Base-by-base conservation (phyloP, 495 filamentous ascomycete genomes). In the Acidomyces sp. region DNA sequence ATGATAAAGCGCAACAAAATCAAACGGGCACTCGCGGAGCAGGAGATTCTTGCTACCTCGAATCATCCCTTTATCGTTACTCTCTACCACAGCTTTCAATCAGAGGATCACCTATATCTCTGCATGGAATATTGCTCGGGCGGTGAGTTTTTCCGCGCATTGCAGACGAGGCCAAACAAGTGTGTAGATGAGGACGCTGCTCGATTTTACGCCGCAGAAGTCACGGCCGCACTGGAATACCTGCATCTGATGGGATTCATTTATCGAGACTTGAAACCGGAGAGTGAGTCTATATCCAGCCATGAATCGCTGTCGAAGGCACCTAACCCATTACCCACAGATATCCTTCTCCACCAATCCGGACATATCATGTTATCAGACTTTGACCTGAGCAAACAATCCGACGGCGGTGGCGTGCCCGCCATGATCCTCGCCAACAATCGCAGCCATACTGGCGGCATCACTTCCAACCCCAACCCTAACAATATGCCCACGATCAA, bases 1-100 rank as follows among this genome's bases (percentile, higher is more conserved):
- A 97, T 97, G 90, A 97, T 97, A 66, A 97, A 97, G 68, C 79
- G 90, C 23, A 97, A 97, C 64, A 97, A 97, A 72, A 97, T 97
- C 69, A 97, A 97, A 69, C 77, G 90, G 50, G 90, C 90, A 33
- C 66, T 97, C 57, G 90, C 90, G 19, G 90, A 97, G 61, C 90
- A 97, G 61, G 90, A 97, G 56, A 97, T 97, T 54, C 64, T 97
- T 31, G 90, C 90, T 15, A 97, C 90, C 4, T 95, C 88, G 65
- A 97, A 97, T 49, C 90, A 97, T 55, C 90, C 90, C 0, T 97
- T 97, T 57, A 97, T 97, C 58, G 90, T 97, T 41, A 97, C 90
- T 0, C 67, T 97, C 5, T 97, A 95, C 51, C 90, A 97, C 62
- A 94, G 86, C 1, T 97, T 97, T 69, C 90, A 97, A 60, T 97